A percentile compares a stretch with the other conserved stretches of the same genome.
Evolutionary conservation across 306 rosid genomes (phyloP).

Genomic region (Ochetophila trinervis): DNA sequence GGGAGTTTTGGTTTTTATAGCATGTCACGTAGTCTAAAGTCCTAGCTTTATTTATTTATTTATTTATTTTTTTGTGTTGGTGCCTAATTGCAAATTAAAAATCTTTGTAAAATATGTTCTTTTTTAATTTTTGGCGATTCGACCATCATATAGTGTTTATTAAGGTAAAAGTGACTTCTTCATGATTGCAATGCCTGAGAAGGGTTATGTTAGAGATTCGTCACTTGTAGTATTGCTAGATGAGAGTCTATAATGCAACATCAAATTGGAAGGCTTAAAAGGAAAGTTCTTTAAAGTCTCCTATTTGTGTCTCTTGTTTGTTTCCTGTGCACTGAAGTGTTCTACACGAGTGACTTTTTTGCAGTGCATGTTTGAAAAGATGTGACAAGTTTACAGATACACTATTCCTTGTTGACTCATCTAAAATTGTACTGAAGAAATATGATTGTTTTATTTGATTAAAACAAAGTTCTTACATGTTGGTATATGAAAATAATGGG

Average conservation of each 20-base stretch:
- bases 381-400: no score
- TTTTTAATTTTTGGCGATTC: background rate
- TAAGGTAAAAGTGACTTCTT: background rate
- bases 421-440: no score
- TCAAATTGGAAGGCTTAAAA: constrained; percentile 5
- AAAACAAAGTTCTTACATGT: no score
- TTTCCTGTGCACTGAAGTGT: background rate
- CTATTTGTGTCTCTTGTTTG: no score
- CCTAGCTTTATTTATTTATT: background rate
- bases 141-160: background rate
- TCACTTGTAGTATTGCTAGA: no score
- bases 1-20: constrained; percentile 4
- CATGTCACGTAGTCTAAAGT: background rate
- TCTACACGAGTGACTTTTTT: background rate
- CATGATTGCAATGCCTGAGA: background rate
- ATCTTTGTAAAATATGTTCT: background rate
- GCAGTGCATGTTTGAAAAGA: background rate
- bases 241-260: background rate
- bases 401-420: no score
- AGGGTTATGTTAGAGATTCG: background rate
- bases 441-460: no score
- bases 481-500: no score
- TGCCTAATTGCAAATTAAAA: background rate
- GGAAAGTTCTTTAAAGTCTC: background rate
- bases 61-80: background rate